Evolutionary conservation across 192 early-diverging fungal species (phyloP).

Genomic region (Coemansia sp.): DNA sequence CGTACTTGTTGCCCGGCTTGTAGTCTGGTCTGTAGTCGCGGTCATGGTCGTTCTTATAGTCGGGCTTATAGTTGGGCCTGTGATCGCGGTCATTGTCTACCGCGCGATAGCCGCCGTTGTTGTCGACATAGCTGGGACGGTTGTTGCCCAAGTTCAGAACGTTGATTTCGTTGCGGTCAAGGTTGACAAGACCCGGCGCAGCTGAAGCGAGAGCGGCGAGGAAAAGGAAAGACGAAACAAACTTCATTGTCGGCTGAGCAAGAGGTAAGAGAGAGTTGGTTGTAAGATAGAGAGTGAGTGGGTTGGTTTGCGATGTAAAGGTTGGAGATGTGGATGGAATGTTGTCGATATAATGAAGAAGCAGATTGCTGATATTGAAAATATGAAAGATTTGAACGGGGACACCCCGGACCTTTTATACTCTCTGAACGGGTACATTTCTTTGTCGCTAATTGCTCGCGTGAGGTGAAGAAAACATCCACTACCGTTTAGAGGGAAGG

Average conservation of each 20-base stretch:
- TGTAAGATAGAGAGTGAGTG: background rate
- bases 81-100: slow-evolving; percentile 4
- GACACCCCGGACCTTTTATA: background rate
- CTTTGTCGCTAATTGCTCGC: background rate
- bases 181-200: slow-evolving; percentile 11
- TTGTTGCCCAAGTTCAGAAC: background rate
- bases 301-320: background rate
- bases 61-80: slow-evolving; percentile 2
- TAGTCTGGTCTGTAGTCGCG: background rate
- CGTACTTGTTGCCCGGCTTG: slow-evolving; percentile 6
- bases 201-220: slow-evolving; percentile 25
- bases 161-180: background rate
- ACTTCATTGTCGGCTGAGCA: slow-evolving; percentile 27
- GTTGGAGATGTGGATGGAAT: background rate
- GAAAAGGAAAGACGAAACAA: slow-evolving; percentile 24
- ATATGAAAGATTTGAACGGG: background rate
- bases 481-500: background rate
- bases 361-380: slow-evolving; percentile 7
- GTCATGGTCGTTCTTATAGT: slow-evolving; percentile 10
- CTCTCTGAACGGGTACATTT: background rate
- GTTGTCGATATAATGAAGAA: background rate
- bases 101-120: background rate
- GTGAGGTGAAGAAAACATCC: background rate
- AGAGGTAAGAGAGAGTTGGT: background rate
- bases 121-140: background rate